Base-by-base conservation (phyloP, 257 asterid genomes). In the Capsicum baccatum region DNA sequence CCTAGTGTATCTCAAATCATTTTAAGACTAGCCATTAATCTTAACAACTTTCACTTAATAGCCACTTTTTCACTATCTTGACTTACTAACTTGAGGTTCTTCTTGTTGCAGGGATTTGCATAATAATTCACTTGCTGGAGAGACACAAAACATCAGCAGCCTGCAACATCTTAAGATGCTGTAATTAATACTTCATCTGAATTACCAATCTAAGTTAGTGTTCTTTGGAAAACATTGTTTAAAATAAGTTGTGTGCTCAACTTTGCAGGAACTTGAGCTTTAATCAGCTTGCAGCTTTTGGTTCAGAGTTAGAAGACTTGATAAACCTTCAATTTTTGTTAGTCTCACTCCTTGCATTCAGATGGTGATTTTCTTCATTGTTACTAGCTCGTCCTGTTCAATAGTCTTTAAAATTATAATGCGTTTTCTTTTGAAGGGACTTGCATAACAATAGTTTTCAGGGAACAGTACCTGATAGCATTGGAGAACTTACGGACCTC, bases 221-320 rank as follows among this genome's bases (percentile, higher is more conserved):
- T 63, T 8, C 19, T 82, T 21, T 6, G 26, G 52, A 47, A 50
- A 21, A 14, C 50, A 66, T 66, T 33, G 3, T 15, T 55, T 33
- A 21, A 66, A 66, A 26, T 55, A 66, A 47, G 37, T 3, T 66
- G 14, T 54, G 33, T 1, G 15, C 35, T 78, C 35, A 79, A 79
- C 6, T 17, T 12, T 90, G 85, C 96, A 96, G 99, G 91, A 93
- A 96, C 89, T 88, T 96, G 91, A 96, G 99, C 91, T 96, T 93
- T 92, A 96, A 96, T 76, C 93, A 81, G 84, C 90, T 96, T 42
- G 91, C 97, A 19, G 90, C 94, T 76, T 91, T 96, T 82, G 98
- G 99, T 85, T 91, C 97, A 50, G 99, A 94, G 82, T 87, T 96
- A 57, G 95, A 91, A 82, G 97, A 92, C 91, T 89, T 96, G 97